Base-by-base conservation (phyloP, 1,139 yeast genomes). In the Saccharomyces hybrid region DNA sequence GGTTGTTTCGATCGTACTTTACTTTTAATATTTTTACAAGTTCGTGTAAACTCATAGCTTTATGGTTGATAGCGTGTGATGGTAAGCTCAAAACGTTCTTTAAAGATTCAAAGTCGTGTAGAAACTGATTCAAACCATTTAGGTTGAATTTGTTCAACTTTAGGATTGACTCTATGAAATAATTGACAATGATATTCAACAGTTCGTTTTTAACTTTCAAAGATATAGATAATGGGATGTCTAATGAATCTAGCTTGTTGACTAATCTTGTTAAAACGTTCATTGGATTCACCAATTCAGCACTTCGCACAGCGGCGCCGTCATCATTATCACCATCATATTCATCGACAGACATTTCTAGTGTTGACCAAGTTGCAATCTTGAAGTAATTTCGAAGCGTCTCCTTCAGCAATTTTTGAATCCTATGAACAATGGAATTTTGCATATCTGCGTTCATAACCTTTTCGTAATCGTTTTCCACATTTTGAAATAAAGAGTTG, bases 101-200 rank as follows among this genome's bases (percentile, higher is more conserved):
- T n/a, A 86, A 58, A 42, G 75, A 75, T 1, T 71, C 67, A 42
- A 84, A 72, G 66, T 88, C 96, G 3, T 67, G 60, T 5, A 72
- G 65, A 24, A 89, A 73, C 64, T 86, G 91, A 6, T 63, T 61
- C 1, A 83, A 78, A 0, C 96, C 96, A 0, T 59, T 51, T 12
- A 63, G 59, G 48, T 78, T 78, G 69, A 52, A 89, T 59, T 75
- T 78, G 65, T 86, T 86, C 52, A 83, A 79, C 58, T 84, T 82
- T 50, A 86, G 73, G 51, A 86, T 76, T 54, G 81, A 80, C 59
- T 83, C 86, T 63, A 77, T 74, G 58, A 84, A 69, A 49, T 81
- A 76, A 29, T 71, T 71, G 8, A 83, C 78, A 27, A 86, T 63
- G 1, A 76, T 70, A 6, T 75, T 67, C 0, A 85, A 75, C 2